Evolutionary conservation across 2,329 filamentous ascomycete genomes (phyloP), one percentile per base, ranked within the genome.

Genomic region (Fusarium nematophilum): DNA sequence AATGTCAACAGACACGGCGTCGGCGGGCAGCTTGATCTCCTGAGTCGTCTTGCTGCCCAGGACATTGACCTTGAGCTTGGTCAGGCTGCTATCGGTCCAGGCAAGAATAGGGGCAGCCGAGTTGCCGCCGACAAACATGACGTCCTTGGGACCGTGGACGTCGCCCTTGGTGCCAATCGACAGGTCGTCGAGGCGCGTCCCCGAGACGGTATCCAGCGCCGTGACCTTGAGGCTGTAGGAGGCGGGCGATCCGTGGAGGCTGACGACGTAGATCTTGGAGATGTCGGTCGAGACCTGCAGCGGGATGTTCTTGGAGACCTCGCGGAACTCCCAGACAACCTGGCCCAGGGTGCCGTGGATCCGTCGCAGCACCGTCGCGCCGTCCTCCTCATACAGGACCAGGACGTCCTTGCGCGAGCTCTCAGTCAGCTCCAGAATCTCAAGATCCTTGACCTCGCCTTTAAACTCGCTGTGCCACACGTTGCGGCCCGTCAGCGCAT

Each of bases 211-310:
- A 72, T 96, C 91, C 65, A 97, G 75, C 0, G 86, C 84, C 1
- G 87, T 86, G 50, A 97, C 86, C 73, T 89, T 92, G 65, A 97
- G 81, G 76, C 87, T 92, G 69, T 91, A 89, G 2, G 90, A 88
- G 37, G 87, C 86, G 26, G 88, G 78, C 75, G 83, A 72, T 70
- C 89, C 79, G 79, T 93, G 90, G 29, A 96, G 80, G 44, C 90
- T 87, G 65, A 96, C 84, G 63, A 93, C 87, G 74, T 91, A 95
- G 55, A 95, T 81, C 82, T 86, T 76, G 79, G 89, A 68, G 74
- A 85, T 72, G 81, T 93, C 78, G 79, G 88, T 79, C 82, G 92
- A 79, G 83, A 89, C 81, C 75, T 95, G 91, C 59, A 94, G 86
- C 4, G 92, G 90, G 25, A 86, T 71, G 70, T 93, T 90, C 59